A percentile compares a stretch with the other conserved stretches of the same genome.
These are phyloP conservation scores for Podospora bellae-mahoneyi DNA, from an alignment of 495 filamentous ascomycete species.

Conservation along the genomic window DNA sequence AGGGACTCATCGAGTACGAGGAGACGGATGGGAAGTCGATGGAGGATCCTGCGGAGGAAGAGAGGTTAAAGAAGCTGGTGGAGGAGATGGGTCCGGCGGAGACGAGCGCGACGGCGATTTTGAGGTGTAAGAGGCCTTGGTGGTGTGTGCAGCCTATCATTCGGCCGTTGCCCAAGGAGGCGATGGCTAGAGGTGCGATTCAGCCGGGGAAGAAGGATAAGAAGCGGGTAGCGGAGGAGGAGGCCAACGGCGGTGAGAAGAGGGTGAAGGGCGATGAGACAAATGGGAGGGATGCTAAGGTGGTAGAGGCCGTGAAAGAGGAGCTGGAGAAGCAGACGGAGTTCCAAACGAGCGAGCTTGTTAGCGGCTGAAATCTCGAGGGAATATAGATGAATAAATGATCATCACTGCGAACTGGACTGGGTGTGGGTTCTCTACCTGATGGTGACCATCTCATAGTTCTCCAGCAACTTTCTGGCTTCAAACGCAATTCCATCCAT, in stretches of 20 bases:
- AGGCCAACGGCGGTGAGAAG: slow-evolving; percentile 12
- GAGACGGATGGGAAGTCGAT: slow-evolving; percentile 50
- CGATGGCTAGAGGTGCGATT: slow-evolving; percentile 74
- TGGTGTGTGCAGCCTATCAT: slow-evolving; percentile 94
- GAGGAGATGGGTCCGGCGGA: slow-evolving; percentile 31
- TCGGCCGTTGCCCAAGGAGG: slow-evolving; percentile 83
- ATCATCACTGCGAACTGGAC: background rate
- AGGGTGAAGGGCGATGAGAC: slow-evolving; percentile 12
- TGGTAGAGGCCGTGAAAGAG: slow-evolving; percentile 20
- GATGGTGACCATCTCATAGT: background rate
- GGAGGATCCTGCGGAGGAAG: slow-evolving; percentile 36
- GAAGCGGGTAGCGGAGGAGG: slow-evolving; percentile 33
- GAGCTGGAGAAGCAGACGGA: slow-evolving; percentile 27
- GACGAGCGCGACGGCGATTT: slow-evolving; percentile 65
- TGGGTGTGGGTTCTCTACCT: background rate
- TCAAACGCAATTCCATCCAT: background rate
- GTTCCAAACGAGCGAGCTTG: slow-evolving; percentile 29
- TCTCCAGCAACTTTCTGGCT: background rate
- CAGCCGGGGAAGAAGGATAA: slow-evolving; percentile 56
- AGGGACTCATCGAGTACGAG: slow-evolving; percentile 71
- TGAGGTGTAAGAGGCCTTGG: slow-evolving; percentile 72
- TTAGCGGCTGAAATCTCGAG: slow-evolving; percentile 23
- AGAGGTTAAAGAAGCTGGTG: slow-evolving; percentile 23
- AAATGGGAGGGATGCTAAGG: slow-evolving; percentile 4
- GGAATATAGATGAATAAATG: background rate